These are phyloP conservation scores for Xeromyces bisporus DNA, from an alignment of 495 filamentous ascomycete species.

Conservation along the genomic window DNA sequence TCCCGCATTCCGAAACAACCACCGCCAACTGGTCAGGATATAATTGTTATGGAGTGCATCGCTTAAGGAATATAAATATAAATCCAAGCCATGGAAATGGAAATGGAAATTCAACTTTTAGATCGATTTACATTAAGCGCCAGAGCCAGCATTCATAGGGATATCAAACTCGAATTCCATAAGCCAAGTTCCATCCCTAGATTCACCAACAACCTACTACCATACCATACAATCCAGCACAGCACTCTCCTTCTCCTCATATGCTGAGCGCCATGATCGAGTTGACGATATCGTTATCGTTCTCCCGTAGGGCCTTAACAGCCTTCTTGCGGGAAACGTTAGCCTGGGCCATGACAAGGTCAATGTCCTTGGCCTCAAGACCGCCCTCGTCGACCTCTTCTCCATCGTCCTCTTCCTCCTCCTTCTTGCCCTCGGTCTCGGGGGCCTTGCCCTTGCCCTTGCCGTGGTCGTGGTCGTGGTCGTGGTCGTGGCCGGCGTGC, in stretches of 20 bases:
- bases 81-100: neutral
- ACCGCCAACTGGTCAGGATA: too few relatives aligned
- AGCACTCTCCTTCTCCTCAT: conserved; percentile 45
- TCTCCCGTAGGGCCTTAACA: conserved; percentile 94
- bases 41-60: too few relatives aligned
- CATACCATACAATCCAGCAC: too few relatives aligned
- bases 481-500: conserved; percentile 57
- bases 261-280: conserved; percentile 99
- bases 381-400: conserved; percentile 89
- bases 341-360: conserved; percentile 96
- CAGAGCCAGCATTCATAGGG: conserved; percentile 2
- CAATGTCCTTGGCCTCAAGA: conserved; percentile 96
- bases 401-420: conserved; percentile 81
- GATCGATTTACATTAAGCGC: neutral
- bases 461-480: conserved; percentile 43
- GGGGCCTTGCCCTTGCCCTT: conserved; percentile 66
- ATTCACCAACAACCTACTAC: too few relatives aligned
- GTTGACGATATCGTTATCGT: conserved; percentile 99
- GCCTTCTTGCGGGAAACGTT: conserved; percentile 94
- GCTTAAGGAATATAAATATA: too few relatives aligned
- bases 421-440: conserved; percentile 61
- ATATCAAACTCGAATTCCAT: conserved; percentile 13
- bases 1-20: conserved; percentile 20
- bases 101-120: neutral
- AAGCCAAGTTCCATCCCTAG: conserved; percentile 18